These are phyloP conservation scores for Eimeria maxima DNA, from an alignment of 169 alveolate genomes.

Conservation along the genomic window DNA sequence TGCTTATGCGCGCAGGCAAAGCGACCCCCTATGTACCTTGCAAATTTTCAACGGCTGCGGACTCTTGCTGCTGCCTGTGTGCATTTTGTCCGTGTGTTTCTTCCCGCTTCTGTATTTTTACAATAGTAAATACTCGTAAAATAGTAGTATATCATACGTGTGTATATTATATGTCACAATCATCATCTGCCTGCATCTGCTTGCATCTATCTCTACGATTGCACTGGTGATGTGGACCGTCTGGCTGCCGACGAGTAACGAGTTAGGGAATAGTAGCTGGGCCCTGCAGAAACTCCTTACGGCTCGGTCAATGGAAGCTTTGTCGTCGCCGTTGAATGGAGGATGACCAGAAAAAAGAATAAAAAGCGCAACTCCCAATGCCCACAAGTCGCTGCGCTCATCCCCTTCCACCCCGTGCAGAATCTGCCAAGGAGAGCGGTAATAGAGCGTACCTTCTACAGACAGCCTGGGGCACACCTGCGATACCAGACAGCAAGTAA, in stretches of 20 bases:
- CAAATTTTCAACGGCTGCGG: not conserved
- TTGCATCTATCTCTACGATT: not conserved
- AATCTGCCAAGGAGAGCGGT: constrained; percentile 82
- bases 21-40: not conserved
- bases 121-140: too few relatives aligned
- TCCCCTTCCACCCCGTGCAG: constrained; percentile 74
- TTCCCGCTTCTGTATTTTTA: not conserved
- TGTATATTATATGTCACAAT: not conserved
- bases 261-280: not conserved
- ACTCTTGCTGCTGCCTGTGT: not conserved
- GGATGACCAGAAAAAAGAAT: constrained; percentile 89
- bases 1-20: not conserved
- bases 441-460: constrained; percentile 81
- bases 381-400: constrained; percentile 83
- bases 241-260: too few relatives aligned
- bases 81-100: not conserved
- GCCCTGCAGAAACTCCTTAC: not conserved
- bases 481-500: not conserved
- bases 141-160: not conserved
- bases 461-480: not conserved
- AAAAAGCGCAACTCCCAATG: constrained; percentile 86
- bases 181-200: not conserved
- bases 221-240: not conserved
- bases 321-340: constrained; percentile 93
- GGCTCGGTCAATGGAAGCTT: constrained; percentile 86